Evolutionary conservation across 371 early-diverging fungal genomes (phyloP).

Genomic region (Paraphysoderma sedebokerense): DNA sequence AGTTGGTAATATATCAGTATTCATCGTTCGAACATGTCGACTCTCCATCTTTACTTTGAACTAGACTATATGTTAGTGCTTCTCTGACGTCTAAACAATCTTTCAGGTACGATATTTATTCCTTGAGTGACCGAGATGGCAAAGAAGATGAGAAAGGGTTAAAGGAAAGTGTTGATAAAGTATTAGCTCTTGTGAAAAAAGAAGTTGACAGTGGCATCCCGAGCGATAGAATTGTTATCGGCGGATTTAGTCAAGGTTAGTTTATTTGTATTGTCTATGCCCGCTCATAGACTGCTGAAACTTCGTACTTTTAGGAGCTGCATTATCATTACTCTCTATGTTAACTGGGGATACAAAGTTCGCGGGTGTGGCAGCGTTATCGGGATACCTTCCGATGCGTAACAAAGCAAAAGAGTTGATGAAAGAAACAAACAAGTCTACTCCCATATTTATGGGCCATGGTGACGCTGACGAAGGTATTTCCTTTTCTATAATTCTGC

Average conservation of each 20-base stretch:
- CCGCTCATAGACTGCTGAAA: not conserved
- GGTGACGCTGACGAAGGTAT: conserved; percentile 58
- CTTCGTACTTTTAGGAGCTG: conserved; percentile 23
- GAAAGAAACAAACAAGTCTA: conserved; percentile 47
- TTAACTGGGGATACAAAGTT: conserved; percentile 53
- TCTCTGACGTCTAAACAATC: too few relatives aligned
- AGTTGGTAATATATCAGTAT: conserved; percentile 35
- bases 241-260: conserved; percentile 88
- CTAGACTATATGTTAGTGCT: too few relatives aligned
- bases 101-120: conserved; percentile 71
- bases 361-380: conserved; percentile 43
- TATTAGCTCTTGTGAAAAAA: conserved; percentile 45
- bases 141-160: conserved; percentile 66
- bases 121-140: conserved; percentile 26
- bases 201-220: conserved; percentile 71
- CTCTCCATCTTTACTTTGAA: too few relatives aligned
- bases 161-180: conserved; percentile 34
- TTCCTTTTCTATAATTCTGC: not conserved
- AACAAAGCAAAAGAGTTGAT: conserved; percentile 37
- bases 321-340: conserved; percentile 53
- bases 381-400: conserved; percentile 62
- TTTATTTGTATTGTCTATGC: not conserved
- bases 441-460: conserved; percentile 76
- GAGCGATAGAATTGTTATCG: conserved; percentile 67
- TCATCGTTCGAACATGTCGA: too few relatives aligned